Conservation (phyloP, 768 basidiomycete species). For the Stropharia rugosoannulata region DNA sequence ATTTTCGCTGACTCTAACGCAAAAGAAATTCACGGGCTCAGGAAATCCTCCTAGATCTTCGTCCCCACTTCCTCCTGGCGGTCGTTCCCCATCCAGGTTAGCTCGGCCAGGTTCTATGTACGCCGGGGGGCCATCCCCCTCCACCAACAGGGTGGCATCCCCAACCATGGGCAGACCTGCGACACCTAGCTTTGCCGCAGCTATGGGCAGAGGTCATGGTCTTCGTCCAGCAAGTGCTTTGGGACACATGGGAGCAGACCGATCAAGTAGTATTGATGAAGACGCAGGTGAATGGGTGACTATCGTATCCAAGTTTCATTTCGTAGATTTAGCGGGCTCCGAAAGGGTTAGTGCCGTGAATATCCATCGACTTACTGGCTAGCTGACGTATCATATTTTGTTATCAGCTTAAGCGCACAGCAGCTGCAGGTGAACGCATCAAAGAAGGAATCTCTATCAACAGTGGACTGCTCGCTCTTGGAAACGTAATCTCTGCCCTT, state of each 20-base stretch:
- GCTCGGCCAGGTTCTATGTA: slow-evolving; percentile 84
- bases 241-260: slow-evolving; percentile 59
- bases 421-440: slow-evolving; percentile 93
- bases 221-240: slow-evolving; percentile 79
- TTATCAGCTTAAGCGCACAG: slow-evolving; percentile 86
- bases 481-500: slow-evolving; percentile 97
- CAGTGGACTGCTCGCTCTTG: slow-evolving; percentile 91
- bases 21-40: slow-evolving; percentile 81
- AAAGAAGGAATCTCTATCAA: slow-evolving; percentile 99
- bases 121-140: slow-evolving; percentile 34
- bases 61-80: slow-evolving; percentile 71
- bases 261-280: slow-evolving; percentile 45
- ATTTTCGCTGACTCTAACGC: slow-evolving; percentile 92
- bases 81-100: slow-evolving; percentile 76
- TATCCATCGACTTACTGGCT: slow-evolving; percentile 1
- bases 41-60: slow-evolving; percentile 70
- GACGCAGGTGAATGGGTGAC: slow-evolving; percentile 85
- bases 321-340: slow-evolving; percentile 96
- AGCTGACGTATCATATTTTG: slow-evolving; percentile 17
- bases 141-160: slow-evolving; percentile 61
- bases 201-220: slow-evolving; percentile 67
- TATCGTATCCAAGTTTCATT: slow-evolving; percentile 94
- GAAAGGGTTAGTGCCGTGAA: slow-evolving; percentile 67
- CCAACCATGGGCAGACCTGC: slow-evolving; percentile 77
- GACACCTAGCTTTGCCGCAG: slow-evolving; percentile 76